These are phyloP conservation scores for Wickerhamomyces ciferrii DNA, from an alignment of 805 yeast species.

Conservation along the genomic window DNA sequence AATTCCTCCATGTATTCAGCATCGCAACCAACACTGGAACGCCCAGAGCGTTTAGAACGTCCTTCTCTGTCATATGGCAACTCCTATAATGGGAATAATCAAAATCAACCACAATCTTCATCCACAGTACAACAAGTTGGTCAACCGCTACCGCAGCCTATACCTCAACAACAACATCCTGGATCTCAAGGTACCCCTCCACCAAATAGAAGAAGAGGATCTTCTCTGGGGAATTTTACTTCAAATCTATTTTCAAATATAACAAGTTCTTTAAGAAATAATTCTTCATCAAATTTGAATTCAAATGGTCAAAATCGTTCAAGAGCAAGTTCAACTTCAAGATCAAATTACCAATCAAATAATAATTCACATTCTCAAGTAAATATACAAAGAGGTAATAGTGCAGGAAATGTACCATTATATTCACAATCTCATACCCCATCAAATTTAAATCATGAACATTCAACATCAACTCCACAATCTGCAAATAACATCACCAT, in stretches of 20 bases:
- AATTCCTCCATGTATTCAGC: background rate
- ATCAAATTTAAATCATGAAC: slow-evolving; percentile 1
- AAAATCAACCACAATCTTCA: background rate
- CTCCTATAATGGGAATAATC: background rate
- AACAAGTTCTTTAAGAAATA: slow-evolving; percentile 19
- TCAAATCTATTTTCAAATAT: slow-evolving; percentile 20
- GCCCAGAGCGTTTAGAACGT: background rate
- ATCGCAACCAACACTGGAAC: background rate
- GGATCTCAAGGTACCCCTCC: background rate
- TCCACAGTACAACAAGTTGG: background rate
- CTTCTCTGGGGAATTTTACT: slow-evolving; percentile 21
- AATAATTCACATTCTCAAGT: slow-evolving; percentile 6
- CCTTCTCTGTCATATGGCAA: background rate
- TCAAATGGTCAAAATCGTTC: slow-evolving; percentile 9
- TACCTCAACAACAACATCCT: background rate
- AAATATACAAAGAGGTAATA: background rate
- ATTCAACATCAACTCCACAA: slow-evolving; percentile 4
- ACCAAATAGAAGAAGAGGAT: slow-evolving; percentile 19
- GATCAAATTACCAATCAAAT: slow-evolving; percentile 11
- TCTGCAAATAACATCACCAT: background rate
- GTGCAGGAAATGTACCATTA: background rate
- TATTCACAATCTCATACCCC: slow-evolving; percentile 3
- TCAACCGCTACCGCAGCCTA: background rate
- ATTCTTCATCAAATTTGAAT: slow-evolving; percentile 12
- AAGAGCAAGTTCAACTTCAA: slow-evolving; percentile 21